Base-by-base conservation (phyloP, 257 asterid genomes). In the Prunella vulgaris region DNA sequence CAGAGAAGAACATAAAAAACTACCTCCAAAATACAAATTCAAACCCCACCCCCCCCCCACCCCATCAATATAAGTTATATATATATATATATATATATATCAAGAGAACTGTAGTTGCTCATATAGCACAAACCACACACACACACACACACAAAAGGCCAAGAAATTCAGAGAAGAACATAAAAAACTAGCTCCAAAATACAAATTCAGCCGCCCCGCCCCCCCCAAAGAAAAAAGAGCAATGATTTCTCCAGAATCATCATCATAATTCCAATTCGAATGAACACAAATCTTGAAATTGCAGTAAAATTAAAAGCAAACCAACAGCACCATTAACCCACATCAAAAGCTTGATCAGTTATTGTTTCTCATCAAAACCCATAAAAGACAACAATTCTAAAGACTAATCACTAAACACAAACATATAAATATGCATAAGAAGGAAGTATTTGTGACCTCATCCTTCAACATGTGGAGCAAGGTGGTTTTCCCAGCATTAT, bases 401-500 rank as follows among this genome's bases (percentile, higher is more conserved):
- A 21, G 5, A 56, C 51, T 8, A 64, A 10, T 38, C 53, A 32
- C 28, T 8, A 59, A 2, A 33, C 25, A 66, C 15, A 52, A 48
- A 67, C 33, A n/a, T 49, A n/a, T n/a, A n/a, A n/a, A n/a, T n/a
- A n/a, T n/a, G n/a, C n/a, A n/a, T 9, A 28, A 38, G 32, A 5
- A 44, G 5, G 33, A 49, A 10, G 2, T 3, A 0, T 25, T 18
- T 12, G 1, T 46, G 18, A 83, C 84, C 86, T 84, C 86, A 64
- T 81, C 83, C 68, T 74, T 81, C 81, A 84, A 68, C 88, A 84
- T 81, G 20, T 74, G 77, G 60, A 84, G 86, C 79, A 84, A 78
- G 35, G 88, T 84, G 32, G 88, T 84, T 48, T 84, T 84, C 9
- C 88, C 86, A 74, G 86, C 75, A 74, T 84, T 81, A 74, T 84